phyloP scores from a whole-genome alignment of 2,329 filamentous ascomycete genomes.

The Fusarium anguioides region DNA sequence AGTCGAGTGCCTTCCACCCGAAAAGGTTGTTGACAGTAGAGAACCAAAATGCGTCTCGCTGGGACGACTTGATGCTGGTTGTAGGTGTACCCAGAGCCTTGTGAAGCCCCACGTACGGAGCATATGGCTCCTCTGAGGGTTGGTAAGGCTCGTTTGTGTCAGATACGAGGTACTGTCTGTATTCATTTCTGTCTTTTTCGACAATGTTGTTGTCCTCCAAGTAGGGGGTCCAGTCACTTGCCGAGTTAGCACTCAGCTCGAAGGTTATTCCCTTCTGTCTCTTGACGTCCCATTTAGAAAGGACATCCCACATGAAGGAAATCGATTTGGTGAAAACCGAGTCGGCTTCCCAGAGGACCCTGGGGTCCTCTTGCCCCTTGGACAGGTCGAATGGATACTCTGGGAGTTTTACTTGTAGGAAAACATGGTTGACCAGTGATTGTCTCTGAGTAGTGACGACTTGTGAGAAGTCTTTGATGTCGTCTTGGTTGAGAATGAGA shows the following conservation, averaged over 20 bases:
- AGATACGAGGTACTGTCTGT: background rate
- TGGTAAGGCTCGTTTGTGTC: background rate
- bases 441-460: background rate
- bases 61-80: background rate
- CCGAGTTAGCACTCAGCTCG: slow-evolving; percentile 8
- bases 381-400: background rate
- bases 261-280: background rate
- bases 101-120: background rate
- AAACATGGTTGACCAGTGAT: slow-evolving; percentile 6
- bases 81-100: background rate
- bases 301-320: background rate
- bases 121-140: background rate
- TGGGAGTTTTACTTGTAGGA: background rate
- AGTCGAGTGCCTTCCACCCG: slow-evolving; percentile 3
- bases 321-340: slow-evolving; percentile 1
- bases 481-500: background rate
- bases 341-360: slow-evolving; percentile 1
- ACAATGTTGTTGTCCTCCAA: background rate
- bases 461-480: background rate
- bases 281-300: background rate
- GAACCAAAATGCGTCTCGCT: background rate
- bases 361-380: background rate
- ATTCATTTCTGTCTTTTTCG: background rate
- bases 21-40: background rate
- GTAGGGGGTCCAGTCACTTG: background rate